A percentile compares a stretch with the other conserved stretches of the same genome.
Conservation (phyloP, 768 basidiomycete species). For the Amanita fuliginea region DNA sequence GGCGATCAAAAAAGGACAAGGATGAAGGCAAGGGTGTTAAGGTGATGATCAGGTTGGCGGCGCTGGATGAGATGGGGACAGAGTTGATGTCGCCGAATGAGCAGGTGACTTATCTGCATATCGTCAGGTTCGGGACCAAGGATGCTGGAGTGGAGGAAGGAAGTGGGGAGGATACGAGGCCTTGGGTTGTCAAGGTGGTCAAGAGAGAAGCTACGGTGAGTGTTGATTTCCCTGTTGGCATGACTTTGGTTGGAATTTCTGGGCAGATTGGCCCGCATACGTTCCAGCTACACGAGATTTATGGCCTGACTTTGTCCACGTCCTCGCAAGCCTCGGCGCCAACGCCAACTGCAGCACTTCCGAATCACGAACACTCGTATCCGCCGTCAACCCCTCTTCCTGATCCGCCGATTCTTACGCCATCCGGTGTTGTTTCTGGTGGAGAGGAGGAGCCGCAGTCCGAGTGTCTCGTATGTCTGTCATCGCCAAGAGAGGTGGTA, state of each 20-base stretch:
- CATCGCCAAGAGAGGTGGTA: conserved; percentile 82
- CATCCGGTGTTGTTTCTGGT: neutral
- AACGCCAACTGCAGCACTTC: conserved; percentile 22
- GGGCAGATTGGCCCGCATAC: conserved; percentile 80
- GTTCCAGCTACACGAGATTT: conserved; percentile 94
- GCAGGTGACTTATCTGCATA: conserved; percentile 81
- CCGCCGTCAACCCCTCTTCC: conserved; percentile 5
- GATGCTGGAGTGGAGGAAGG: conserved; percentile 20
- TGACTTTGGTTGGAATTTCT: neutral
- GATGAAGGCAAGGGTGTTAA: conserved; percentile 60
- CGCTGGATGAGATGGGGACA: conserved; percentile 66
- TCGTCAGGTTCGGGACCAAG: conserved; percentile 55
- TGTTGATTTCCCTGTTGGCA: conserved; percentile 1
- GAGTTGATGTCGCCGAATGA: conserved; percentile 66
- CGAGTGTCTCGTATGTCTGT: conserved; percentile 88
- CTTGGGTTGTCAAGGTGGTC: conserved; percentile 90
- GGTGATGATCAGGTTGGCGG: conserved; percentile 70
- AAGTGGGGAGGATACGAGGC: conserved; percentile 46
- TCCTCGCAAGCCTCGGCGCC: conserved; percentile 40
- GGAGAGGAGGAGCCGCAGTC: conserved; percentile 57
- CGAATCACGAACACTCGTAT: conserved; percentile 8
- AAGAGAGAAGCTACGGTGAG: conserved; percentile 79
- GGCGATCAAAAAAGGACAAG: conserved; percentile 29
- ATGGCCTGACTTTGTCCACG: conserved; percentile 64
- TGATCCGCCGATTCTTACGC: neutral